Percentiles rank a stretch among this genome's conserved stretches.
phyloP scores from a whole-genome alignment of 306 rosid species.

The Cicer cuneatum region DNA sequence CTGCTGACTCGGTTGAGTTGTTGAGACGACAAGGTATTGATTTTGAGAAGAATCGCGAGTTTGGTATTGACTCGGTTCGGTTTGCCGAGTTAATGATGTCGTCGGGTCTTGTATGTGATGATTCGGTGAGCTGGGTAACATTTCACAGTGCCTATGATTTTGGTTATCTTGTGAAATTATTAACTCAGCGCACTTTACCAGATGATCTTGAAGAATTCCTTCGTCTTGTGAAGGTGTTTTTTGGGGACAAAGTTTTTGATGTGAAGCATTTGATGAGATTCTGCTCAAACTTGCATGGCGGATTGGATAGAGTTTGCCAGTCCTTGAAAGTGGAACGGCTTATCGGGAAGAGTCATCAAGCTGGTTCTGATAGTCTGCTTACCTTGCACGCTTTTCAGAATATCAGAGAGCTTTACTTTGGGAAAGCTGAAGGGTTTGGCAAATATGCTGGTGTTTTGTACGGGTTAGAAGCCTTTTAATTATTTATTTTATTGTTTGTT shows the following conservation, averaged over 20 bases:
- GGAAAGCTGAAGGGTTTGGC: constrained; percentile 21
- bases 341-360: constrained; percentile 42
- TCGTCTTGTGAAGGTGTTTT: constrained; percentile 15
- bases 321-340: constrained; percentile 41
- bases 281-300: constrained; percentile 36
- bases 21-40: constrained; percentile 40
- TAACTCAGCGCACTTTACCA: constrained; percentile 28
- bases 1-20: constrained; percentile 36
- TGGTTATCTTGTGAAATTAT: constrained; percentile 36
- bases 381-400: constrained; percentile 43
- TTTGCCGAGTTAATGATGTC: constrained; percentile 49
- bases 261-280: constrained; percentile 43
- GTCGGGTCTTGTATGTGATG: constrained; percentile 38
- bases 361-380: constrained; percentile 41
- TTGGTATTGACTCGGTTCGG: constrained; percentile 29
- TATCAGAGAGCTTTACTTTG: constrained; percentile 35
- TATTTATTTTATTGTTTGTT: neutral
- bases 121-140: constrained; percentile 36
- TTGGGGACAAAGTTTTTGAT: constrained; percentile 37
- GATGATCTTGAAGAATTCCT: constrained; percentile 35
- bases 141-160: constrained; percentile 45
- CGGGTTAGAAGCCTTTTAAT: constrained; percentile 39
- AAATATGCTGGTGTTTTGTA: constrained; percentile 43
- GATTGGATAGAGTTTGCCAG: constrained; percentile 39
- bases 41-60: constrained; percentile 42